Evolutionary conservation across 1,284 basidiomycete species (phyloP).

Genomic region (Moesziomyces antarcticus): DNA sequence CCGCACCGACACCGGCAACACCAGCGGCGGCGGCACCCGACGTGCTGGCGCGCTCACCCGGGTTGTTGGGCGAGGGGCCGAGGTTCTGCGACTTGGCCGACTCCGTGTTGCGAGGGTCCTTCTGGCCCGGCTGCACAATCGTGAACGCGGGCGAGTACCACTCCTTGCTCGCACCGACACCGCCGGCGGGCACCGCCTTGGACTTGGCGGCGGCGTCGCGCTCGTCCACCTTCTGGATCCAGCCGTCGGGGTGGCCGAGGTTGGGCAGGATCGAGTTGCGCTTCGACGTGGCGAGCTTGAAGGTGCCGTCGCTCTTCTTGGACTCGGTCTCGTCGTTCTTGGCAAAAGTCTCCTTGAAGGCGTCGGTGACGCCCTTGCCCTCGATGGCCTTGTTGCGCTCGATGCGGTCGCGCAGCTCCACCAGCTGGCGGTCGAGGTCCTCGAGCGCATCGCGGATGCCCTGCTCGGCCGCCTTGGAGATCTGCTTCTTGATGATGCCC

Average conservation of each 20-base stretch:
- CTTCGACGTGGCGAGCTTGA: conserved; percentile 62
- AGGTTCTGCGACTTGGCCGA: conserved; percentile 46
- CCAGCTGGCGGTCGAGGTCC: conserved; percentile 86
- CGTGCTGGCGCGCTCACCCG: conserved; percentile 24
- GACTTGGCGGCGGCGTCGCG: conserved; percentile 71
- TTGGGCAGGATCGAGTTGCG: conserved; percentile 68
- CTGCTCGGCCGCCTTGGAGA: conserved; percentile 82
- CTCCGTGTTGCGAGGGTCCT: conserved; percentile 46
- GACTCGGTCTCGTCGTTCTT: conserved; percentile 66
- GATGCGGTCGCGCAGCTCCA: conserved; percentile 80
- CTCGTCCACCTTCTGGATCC: conserved; percentile 77
- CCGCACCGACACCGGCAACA: conserved; percentile 13
- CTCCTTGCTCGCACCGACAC: conserved; percentile 70
- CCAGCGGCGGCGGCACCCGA: conserved; percentile 10
- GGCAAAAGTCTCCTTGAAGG: conserved; percentile 76
- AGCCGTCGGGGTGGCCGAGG: conserved; percentile 77
- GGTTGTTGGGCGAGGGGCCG: conserved; percentile 35
- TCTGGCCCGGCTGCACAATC: conserved; percentile 52
- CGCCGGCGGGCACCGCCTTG: conserved; percentile 24
- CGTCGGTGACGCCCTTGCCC: conserved; percentile 62
- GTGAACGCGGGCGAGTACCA: conserved; percentile 78
- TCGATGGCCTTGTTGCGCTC: conserved; percentile 67
- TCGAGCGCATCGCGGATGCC: conserved; percentile 84
- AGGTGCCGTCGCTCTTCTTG: conserved; percentile 61
- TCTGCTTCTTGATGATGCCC: conserved; percentile 85